Percentiles rank a stretch among this genome's conserved stretches.
phyloP scores from a whole-genome alignment of 2,329 filamentous ascomycete species.

The Hypoxylon sp. region DNA sequence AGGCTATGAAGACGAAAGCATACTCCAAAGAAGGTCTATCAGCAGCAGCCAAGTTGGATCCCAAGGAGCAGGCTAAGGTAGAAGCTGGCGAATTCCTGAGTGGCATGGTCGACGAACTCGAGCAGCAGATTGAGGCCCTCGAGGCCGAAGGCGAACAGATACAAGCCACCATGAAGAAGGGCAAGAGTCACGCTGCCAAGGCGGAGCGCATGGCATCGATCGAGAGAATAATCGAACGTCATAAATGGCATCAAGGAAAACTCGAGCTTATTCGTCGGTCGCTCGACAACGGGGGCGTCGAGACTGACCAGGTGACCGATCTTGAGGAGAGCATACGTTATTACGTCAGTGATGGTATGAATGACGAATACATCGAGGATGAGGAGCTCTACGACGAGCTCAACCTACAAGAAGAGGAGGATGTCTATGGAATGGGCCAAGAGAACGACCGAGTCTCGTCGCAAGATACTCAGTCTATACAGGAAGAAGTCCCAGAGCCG shows the following conservation, averaged over 20 bases:
- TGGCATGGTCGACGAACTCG: constrained; percentile 88
- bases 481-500: constrained; percentile 77
- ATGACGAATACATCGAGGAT: constrained; percentile 90
- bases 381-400: constrained; percentile 96
- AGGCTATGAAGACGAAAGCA: constrained; percentile 99
- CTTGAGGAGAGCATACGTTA: constrained; percentile 93
- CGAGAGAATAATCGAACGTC: constrained; percentile 82
- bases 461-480: constrained; percentile 91
- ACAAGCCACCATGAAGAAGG: constrained; percentile 91
- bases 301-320: constrained; percentile 85
- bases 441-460: constrained; percentile 93
- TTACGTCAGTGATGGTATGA: constrained; percentile 90
- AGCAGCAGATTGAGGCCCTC: constrained; percentile 89
- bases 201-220: constrained; percentile 89
- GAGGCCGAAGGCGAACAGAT: constrained; percentile 90
- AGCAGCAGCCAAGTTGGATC: constrained; percentile 90
- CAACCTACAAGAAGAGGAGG: constrained; percentile 91
- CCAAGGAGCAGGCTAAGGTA: constrained; percentile 95
- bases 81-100: constrained; percentile 88
- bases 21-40: constrained; percentile 98
- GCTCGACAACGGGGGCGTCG: constrained; percentile 90
- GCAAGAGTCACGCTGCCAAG: constrained; percentile 85
- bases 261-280: constrained; percentile 89
- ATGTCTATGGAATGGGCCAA: constrained; percentile 78
- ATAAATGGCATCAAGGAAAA: constrained; percentile 96